phyloP scores from a whole-genome alignment of 2,329 filamentous ascomycete genomes.

The Rutstroemia sp. region DNA sequence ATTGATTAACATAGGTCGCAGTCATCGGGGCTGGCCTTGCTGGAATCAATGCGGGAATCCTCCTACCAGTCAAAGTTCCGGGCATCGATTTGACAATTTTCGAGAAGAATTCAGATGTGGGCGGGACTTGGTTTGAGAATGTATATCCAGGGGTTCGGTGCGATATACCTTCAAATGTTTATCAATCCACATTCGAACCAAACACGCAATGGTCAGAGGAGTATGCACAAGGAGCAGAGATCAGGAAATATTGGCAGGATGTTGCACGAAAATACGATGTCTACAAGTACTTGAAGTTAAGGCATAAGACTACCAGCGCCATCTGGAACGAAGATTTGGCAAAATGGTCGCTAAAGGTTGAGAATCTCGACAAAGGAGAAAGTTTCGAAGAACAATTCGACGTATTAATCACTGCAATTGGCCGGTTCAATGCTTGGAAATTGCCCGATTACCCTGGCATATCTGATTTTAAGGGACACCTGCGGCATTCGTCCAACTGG shows the following conservation, averaged over 20 bases:
- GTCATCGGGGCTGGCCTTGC: conserved; percentile 57
- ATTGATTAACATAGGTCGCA: neutral
- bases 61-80: conserved; percentile 63
- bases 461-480: conserved; percentile 37
- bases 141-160: conserved; percentile 26
- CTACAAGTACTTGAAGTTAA: conserved; percentile 48
- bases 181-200: conserved; percentile 49
- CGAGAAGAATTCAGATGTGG: conserved; percentile 39
- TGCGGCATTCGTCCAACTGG: conserved; percentile 56
- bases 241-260: conserved; percentile 57
- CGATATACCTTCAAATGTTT: conserved; percentile 39
- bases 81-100: conserved; percentile 39
- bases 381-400: conserved; percentile 43
- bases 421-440: conserved; percentile 60
- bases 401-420: conserved; percentile 55
- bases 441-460: conserved; percentile 54
- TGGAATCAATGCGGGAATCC: conserved; percentile 55
- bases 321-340: conserved; percentile 45
- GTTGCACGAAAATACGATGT: conserved; percentile 58
- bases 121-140: conserved; percentile 48
- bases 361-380: conserved; percentile 32
- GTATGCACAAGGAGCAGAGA: conserved; percentile 60
- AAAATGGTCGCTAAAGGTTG: conserved; percentile 42
- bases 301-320: conserved; percentile 46
- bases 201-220: conserved; percentile 63